phyloP scores from a whole-genome alignment of 371 early-diverging fungal species.

The Nematocida homosporus region DNA sequence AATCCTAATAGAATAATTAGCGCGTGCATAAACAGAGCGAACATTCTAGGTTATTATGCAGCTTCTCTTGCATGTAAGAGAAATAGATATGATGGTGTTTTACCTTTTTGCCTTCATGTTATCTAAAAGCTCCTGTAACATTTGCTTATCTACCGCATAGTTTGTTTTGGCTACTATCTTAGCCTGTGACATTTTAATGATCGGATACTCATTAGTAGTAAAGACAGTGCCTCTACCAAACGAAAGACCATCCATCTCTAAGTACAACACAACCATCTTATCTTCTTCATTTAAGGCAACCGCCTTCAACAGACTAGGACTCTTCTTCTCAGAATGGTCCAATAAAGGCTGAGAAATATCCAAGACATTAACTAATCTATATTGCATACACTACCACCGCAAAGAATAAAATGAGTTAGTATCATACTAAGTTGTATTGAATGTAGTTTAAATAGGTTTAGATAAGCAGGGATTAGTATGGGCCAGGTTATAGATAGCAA shows the following conservation, averaged over 20 bases:
- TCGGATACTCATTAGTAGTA: no score
- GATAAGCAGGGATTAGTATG: no score
- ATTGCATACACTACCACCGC: neutral
- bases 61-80: no score
- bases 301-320: constrained; percentile 22
- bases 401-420: no score
- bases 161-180: neutral
- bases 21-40: no score
- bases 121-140: neutral
- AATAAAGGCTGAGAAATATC: constrained; percentile 46
- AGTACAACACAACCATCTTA: constrained; percentile 14
- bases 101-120: no score
- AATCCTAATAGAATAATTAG: no score
- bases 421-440: no score
- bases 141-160: neutral
- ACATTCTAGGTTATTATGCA: no score
- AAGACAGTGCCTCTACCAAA: constrained; percentile 19
- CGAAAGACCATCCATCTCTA: constrained; percentile 24
- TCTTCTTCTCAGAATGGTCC: constrained; percentile 7
- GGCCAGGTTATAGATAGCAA: no score
- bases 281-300: constrained; percentile 8
- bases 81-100: no score
- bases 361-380: constrained; percentile 18
- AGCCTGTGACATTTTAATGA: neutral
- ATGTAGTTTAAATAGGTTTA: no score